phyloP scores from a whole-genome alignment of 2,329 filamentous ascomycete species.

The Colletotrichum sp. region DNA sequence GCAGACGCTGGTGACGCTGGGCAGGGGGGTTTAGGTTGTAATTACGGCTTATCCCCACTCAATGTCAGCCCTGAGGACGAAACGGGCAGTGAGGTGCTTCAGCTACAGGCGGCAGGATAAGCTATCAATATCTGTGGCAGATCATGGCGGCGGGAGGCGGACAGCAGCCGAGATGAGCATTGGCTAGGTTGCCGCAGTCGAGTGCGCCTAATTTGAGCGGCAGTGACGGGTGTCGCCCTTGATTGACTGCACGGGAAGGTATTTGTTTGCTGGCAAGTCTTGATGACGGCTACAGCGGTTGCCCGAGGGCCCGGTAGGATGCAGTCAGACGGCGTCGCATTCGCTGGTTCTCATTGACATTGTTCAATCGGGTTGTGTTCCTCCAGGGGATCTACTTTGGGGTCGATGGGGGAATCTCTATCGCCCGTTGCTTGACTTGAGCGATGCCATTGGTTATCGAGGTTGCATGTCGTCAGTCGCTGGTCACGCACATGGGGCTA shows the following conservation, averaged over 20 bases:
- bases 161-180: background rate
- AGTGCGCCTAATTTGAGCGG: background rate
- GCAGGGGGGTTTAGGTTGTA: background rate
- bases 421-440: background rate
- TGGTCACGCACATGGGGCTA: background rate
- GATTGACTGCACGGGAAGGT: background rate
- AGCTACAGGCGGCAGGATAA: background rate
- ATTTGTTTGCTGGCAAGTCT: background rate
- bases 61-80: background rate
- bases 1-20: background rate
- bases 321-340: background rate
- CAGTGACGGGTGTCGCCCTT: background rate
- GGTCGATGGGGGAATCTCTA: background rate
- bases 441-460: background rate
- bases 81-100: background rate
- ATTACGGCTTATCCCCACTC: background rate
- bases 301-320: background rate
- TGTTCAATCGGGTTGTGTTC: background rate
- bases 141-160: background rate
- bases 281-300: background rate
- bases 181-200: background rate
- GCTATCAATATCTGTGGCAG: background rate
- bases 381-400: background rate
- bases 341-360: background rate
- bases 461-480: background rate